Evolutionary conservation across 345 rosid genomes (phyloP), one percentile per base, ranked within the genome.

Genomic region (Chamaenerion angustifolium): DNA sequence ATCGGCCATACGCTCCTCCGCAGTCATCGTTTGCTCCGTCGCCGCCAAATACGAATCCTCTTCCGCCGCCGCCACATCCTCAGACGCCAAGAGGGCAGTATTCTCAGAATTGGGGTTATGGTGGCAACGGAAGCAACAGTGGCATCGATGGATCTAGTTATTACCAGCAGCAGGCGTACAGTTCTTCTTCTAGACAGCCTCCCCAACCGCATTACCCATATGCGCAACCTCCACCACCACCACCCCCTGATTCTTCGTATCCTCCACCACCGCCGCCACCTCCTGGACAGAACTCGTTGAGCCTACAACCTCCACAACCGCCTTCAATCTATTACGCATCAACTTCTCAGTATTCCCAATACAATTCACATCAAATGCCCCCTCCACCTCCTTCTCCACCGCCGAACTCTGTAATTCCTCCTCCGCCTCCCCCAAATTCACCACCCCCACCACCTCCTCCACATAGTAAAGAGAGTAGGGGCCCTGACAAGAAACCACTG

Each of bases 341-440:
- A 37, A 75, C 81, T 42, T 71, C 56, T n/a, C 76, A 60, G 57
- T 61, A 25, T 46, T 19, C 63, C 35, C 88, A 69, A 54, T 85
- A 80, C 69, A 57, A 61, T 37, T 73, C 77, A 42, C 78, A 71
- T 4, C 85, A 70, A 19, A 85, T 78, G 12, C 86, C 76, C 1
- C 80, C 76, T 10, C 77, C 85, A 0, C 72, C 86, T 2, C 59
- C 83, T 1, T 76, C 94, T 14, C 70, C 80, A 15, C 76, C 83
- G 2, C 76, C 86, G 0, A 65, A 71, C 49, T 65, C 80, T 15
- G 57, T 75, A 3, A 52, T 67, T 19, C 90, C 86, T 4, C 88
- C 92, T 12, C 97, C 96, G 0, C 96, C 95, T 2, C 98, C 94
- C 7, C 85, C 95, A n/a, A 72, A 82, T 64, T 83, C 96, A 31